Base-by-base conservation (phyloP, 2,329 filamentous ascomycete genomes). In the Verticillium tricorpus region DNA sequence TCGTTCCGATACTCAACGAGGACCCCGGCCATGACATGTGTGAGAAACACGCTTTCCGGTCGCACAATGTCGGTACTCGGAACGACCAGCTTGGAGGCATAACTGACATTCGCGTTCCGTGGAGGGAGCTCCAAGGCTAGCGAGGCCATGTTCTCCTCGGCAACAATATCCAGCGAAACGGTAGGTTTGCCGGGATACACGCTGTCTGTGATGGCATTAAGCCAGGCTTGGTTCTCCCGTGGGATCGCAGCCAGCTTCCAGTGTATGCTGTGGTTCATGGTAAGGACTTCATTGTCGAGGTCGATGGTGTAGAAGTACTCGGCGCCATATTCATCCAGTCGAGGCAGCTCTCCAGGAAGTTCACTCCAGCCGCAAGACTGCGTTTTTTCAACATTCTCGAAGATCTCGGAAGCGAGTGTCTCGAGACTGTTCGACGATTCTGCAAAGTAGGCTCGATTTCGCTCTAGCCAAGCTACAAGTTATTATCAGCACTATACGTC, bases 271-370 rank as follows among this genome's bases (percentile, higher is more conserved):
- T 57, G 17, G 40, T 67, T 61, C 56, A 68, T 64, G 7, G 64
- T 68, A 19, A 68, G 61, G 57, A 68, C 58, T 40, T 68, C 65
- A 15, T 31, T 34, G 60, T 68, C 66, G 25, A 68, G 60, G 32
- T 67, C 61, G 39, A 60, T 60, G 58, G 63, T 61, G 60, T 63
- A 67, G n/a, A 32, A 58, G 58, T 34, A 63, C 55, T 62, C 54
- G 58, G 54, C 37, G 40, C 56, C 11, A 45, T 22, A 35, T 35
- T 35, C 9, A 35, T 14, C 14, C 34, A 35, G 28, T 57, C 40
- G 57, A 37, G 62, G 62, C 5, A 65, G 22, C 56, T 62, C 59
- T 11, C 59, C 45, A 11, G 63, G 61, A 15, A 64, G 60, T 7
- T n/a, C 19, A 11, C 2, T 37, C 35, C 60, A 60, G 15, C 57